These are phyloP conservation scores for Durio zibethinus DNA, from an alignment of 345 rosid genomes.

Conservation along the genomic window DNA sequence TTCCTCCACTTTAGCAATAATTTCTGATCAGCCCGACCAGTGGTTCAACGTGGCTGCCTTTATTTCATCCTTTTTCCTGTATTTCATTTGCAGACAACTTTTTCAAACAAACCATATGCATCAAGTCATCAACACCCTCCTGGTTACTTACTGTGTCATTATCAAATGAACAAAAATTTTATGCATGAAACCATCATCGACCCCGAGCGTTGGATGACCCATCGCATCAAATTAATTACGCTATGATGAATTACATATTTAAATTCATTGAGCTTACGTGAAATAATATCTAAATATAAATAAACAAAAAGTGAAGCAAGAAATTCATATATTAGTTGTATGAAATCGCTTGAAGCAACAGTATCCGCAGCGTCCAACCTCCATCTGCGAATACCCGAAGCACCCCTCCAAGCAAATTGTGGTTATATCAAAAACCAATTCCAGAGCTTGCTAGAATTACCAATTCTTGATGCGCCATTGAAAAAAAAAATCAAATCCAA, in stretches of 20 bases:
- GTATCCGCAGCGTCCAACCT: not conserved
- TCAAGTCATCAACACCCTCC: not conserved
- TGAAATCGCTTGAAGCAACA: not conserved
- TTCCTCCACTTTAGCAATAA: not conserved
- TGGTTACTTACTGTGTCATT: not conserved
- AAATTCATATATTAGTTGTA: not conserved
- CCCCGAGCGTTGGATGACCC: not conserved
- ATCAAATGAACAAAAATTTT: not conserved
- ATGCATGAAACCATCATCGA: not conserved
- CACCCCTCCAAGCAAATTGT: conserved; percentile 14
- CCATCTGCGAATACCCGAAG: not conserved
- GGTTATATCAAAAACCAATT: not conserved
- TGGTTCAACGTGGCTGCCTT: not conserved
- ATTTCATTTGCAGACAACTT: not conserved
- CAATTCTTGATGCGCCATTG: not conserved
- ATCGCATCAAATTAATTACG: not conserved
- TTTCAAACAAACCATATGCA: not conserved
- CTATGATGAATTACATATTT: too few relatives aligned
- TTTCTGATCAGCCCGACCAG: not conserved
- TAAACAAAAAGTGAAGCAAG: not conserved
- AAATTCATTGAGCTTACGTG: not conserved
- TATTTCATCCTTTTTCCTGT: not conserved
- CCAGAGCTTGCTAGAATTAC: not conserved
- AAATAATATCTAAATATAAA: not conserved
- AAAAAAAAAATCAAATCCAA: not conserved